Conservation (phyloP, 2,329 filamentous ascomycete genomes). For the Triangularia verruculosa region DNA sequence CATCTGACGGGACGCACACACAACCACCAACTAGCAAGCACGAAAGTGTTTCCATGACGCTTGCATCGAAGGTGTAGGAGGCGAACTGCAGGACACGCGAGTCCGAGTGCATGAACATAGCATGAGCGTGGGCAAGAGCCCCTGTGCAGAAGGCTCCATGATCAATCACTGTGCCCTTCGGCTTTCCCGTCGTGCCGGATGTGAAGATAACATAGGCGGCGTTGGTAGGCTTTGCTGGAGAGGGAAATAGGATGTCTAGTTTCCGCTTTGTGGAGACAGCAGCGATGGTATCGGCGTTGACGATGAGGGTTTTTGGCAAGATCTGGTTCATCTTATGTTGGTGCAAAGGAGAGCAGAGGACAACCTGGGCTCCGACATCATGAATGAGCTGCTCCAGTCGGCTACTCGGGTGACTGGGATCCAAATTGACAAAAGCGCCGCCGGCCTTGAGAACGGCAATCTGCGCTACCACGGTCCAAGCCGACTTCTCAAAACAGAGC, state of each 20-base stretch:
- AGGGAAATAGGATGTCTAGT: background rate
- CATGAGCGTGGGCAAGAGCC: constrained; percentile 19
- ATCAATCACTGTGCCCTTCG: constrained; percentile 47
- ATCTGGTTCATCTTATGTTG: constrained; percentile 15
- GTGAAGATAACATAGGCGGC: constrained; percentile 47
- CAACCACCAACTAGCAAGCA: constrained; percentile 40
- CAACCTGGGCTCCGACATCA: constrained; percentile 18
- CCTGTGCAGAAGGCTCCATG: constrained; percentile 30
- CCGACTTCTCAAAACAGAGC: constrained; percentile 31
- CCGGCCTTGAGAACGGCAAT: constrained; percentile 32
- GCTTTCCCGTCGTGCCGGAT: constrained; percentile 50
- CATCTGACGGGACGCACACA: constrained; percentile 41
- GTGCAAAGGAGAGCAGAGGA: constrained; percentile 21
- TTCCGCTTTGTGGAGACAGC: background rate
- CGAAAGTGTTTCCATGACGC: constrained; percentile 39
- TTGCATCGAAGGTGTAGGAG: constrained; percentile 42
- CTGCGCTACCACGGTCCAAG: constrained; percentile 27
- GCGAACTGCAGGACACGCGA: constrained; percentile 33
- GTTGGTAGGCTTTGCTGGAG: constrained; percentile 16
- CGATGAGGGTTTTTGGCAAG: constrained; percentile 15
- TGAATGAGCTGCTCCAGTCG: constrained; percentile 23
- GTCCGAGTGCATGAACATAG: constrained; percentile 22
- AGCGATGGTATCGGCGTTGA: constrained; percentile 14
- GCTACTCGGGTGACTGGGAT: constrained; percentile 26
- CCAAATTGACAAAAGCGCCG: constrained; percentile 32